phyloP scores from a whole-genome alignment of 2,329 filamentous ascomycete genomes.

The Conoideocrella luteorostrata region DNA sequence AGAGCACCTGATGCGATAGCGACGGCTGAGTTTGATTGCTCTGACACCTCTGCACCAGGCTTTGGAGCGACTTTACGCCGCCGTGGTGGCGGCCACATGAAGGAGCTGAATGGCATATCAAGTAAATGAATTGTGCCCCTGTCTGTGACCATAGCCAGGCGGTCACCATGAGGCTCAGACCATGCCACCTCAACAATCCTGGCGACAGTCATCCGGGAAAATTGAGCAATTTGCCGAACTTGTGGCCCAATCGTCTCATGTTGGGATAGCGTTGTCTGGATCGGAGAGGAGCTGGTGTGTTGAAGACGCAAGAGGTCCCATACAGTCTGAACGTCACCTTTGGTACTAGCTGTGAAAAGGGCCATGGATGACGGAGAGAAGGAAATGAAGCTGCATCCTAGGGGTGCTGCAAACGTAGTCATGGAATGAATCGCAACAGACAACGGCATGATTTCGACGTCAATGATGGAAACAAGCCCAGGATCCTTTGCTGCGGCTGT shows the following conservation, averaged over 20 bases:
- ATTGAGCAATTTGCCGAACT: constrained; percentile 81
- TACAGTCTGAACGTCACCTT: constrained; percentile 75
- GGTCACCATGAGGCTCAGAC: constrained; percentile 74
- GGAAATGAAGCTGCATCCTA: constrained; percentile 75
- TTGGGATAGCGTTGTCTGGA: constrained; percentile 43
- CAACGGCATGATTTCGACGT: constrained; percentile 54
- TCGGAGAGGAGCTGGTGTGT: constrained; percentile 53
- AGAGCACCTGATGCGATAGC: constrained; percentile 66
- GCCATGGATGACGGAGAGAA: constrained; percentile 69
- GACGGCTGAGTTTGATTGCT: constrained; percentile 49
- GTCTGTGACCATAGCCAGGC: constrained; percentile 83
- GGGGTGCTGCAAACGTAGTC: constrained; percentile 62
- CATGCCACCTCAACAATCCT: constrained; percentile 87
- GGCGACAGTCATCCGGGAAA: constrained; percentile 85
- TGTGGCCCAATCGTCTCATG: constrained; percentile 43
- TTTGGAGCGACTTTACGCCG: constrained; percentile 40
- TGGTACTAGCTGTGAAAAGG: constrained; percentile 72
- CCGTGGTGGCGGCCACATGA: constrained; percentile 77
- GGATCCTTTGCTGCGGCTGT: constrained; percentile 58
- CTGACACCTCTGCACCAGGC: constrained; percentile 38
- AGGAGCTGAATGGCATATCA: constrained; percentile 75
- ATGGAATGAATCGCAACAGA: constrained; percentile 53
- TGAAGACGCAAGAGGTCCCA: constrained; percentile 71
- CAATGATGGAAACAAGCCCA: constrained; percentile 67
- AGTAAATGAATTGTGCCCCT: constrained; percentile 93